A percentile compares a stretch with the other conserved stretches of the same genome.
Conservation (phyloP, 2,329 filamentous ascomycete species). For the Aotearoamyces nothofagi region DNA sequence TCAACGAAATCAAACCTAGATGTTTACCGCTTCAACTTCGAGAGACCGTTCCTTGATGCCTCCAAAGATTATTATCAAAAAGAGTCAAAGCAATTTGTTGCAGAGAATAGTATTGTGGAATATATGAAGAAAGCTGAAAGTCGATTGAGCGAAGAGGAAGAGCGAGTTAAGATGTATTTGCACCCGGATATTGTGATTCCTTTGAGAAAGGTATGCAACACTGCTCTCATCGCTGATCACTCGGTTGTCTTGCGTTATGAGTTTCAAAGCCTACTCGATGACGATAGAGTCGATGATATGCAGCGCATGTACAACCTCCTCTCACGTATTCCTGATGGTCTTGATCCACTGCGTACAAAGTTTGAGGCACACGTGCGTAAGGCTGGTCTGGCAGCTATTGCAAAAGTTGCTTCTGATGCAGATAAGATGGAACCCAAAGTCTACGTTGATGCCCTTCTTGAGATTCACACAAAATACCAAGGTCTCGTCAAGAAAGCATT, state of each 20-base stretch:
- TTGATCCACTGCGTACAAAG: conserved; percentile 72
- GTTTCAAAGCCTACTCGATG: conserved; percentile 86
- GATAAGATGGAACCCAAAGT: conserved; percentile 91
- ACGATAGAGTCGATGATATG: conserved; percentile 90
- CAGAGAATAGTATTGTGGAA: conserved; percentile 93
- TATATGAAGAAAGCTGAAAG: conserved; percentile 99
- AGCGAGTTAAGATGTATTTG: conserved; percentile 81
- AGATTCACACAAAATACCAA: conserved; percentile 89
- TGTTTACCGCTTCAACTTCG: conserved; percentile 85
- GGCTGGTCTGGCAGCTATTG: conserved; percentile 73
- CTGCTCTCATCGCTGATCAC: conserved; percentile 80
- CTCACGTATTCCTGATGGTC: conserved; percentile 74
- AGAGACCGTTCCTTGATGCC: conserved; percentile 76
- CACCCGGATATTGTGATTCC: conserved; percentile 77
- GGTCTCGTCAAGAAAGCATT: conserved; percentile 85
- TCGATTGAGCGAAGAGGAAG: conserved; percentile 82
- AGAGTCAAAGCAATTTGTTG: conserved; percentile 87
- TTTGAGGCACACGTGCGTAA: conserved; percentile 92
- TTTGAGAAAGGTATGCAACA: conserved; percentile 77
- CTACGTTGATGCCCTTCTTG: conserved; percentile 87
- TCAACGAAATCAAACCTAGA: conserved; percentile 88
- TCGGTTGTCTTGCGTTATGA: conserved; percentile 78
- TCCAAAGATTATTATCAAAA: conserved; percentile 78
- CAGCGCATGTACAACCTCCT: conserved; percentile 91
- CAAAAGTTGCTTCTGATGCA: conserved; percentile 77